Base-by-base conservation (phyloP, 306 rosid genomes). In the Carpinus fangiana region DNA sequence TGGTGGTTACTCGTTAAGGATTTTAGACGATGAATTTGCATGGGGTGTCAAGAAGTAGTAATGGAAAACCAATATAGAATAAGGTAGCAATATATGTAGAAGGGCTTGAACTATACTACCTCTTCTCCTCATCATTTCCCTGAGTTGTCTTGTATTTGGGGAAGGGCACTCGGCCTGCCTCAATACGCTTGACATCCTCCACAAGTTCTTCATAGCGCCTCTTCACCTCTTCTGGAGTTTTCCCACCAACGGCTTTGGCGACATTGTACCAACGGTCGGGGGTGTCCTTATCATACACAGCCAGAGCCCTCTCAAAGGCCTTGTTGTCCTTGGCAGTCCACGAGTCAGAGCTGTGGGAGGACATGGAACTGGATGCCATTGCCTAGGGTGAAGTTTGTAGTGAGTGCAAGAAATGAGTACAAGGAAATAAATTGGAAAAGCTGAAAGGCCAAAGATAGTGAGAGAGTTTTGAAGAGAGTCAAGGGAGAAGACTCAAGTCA, bases 261-360 rank as follows among this genome's bases (percentile, higher is more conserved):
- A 95, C 91, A 78, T 95, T 91, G 86, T 83, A 76, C 98, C 98
- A 95, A 73, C 98, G 93, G 76, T 95, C 98, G 1, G 98, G 93
- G 43, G 98, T 95, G 81, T 93, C 99, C 83, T 87, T 91, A 85
- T 95, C 98, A 52, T 83, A 93, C 34, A 89, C 84, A 14, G 99
- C 99, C 43, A 95, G 81, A 28, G 99, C 99, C 90, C 83, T 89
- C 75, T 95, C 99, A 71, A 95, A 95, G 78, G 97, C 96, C 67
- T 95, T 95, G 73, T 93, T 93, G 41, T 95, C 97, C 90, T 91
- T 91, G 9, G 89, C 90, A 64, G 96, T 86, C 99, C 99, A 95
- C 21, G 93, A 88, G 4, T 85, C 84, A 9, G 93, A 90, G 51
- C 72, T 70, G 4, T 70, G 73, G 8, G 95, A 84, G 62, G 98